Conservation (phyloP, 345 rosid genomes). For the Heritiera fomes region DNA sequence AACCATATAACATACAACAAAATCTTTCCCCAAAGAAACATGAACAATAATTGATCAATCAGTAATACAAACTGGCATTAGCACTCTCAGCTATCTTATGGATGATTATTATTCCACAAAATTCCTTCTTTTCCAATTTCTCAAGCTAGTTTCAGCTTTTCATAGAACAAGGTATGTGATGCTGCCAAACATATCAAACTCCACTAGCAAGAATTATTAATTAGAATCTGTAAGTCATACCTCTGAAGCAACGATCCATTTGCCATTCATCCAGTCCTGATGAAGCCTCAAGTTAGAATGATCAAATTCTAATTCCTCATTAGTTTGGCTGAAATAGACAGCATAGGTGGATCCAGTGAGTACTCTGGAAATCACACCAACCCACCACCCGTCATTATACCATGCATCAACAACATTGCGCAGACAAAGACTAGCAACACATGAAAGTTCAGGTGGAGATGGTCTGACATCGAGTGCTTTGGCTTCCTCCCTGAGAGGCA, state of each 20-base stretch:
- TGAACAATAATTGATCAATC: not conserved
- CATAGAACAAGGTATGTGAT: too few relatives aligned
- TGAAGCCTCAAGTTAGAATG: slow-evolving; percentile 48
- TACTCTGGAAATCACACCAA: slow-evolving; percentile 42
- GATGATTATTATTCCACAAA: too few relatives aligned
- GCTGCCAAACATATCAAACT: too few relatives aligned
- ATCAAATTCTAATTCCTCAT: slow-evolving; percentile 37
- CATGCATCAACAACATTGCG: slow-evolving; percentile 58
- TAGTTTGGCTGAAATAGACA: slow-evolving; percentile 40
- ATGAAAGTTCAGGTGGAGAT: slow-evolving; percentile 39
- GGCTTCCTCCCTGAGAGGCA: slow-evolving; percentile 48
- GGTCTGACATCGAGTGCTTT: slow-evolving; percentile 45
- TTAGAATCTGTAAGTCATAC: slow-evolving; percentile 32
- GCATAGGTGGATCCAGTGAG: slow-evolving; percentile 29
- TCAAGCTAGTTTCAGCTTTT: too few relatives aligned
- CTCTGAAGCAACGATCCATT: slow-evolving; percentile 47
- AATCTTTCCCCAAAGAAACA: not conserved
- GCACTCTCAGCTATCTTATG: too few relatives aligned
- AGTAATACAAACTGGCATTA: not conserved
- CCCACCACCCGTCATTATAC: slow-evolving; percentile 72
- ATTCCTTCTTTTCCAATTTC: too few relatives aligned
- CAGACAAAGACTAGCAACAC: slow-evolving; percentile 28
- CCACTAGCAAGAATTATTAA: not conserved
- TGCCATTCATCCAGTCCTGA: slow-evolving; percentile 51
- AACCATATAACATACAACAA: not conserved